Base-by-base conservation (phyloP, 441 rosid genomes). In the Flueggea neowawraea region DNA sequence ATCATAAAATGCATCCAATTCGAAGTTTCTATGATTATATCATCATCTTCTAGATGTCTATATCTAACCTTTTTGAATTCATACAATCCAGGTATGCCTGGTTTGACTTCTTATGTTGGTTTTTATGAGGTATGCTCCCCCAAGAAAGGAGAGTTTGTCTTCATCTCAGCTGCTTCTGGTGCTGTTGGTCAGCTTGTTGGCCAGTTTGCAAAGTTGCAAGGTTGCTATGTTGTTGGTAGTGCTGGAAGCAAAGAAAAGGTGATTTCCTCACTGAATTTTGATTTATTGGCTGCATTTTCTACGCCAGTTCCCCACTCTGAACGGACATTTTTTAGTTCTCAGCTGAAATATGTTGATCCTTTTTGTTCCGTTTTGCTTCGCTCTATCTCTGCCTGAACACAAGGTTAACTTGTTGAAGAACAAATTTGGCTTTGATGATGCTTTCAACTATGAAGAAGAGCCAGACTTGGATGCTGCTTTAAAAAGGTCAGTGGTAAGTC, bases 151-250 rank as follows among this genome's bases (percentile, higher is more conserved):
- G 97, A 89, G 3, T 54, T 57, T 28, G 83, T 89, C 36, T 86
- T 79, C 48, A 68, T 91, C 65, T 91, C 97, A 60, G 91, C 97
- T 1, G 96, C 96, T 55, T 83, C 96, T 0, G 96, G 97, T 65
- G 97, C 95, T 6, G 97, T 90, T 15, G 96, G 96, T 22, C 96
- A 89, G 68, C 90, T 90, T 58, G 95, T 88, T 50, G 97, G 97
- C 44, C 97, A 90, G 75, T 78, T 91, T 5, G 96, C 97, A 54
- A 88, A 88, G 77, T 73, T 86, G 69, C 74, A 75, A 7, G 96
- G 94, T 44, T 91, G 96, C 76, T 80, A 84, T 52, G 90, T 85
- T 13, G 50, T 87, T 76, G 96, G 97, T 41, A 89, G 92, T 64
- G 96, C 92, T 22, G 96, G 95, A 48, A 71, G 73, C 48, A 78